Evolutionary conservation across 2,329 filamentous ascomycete species (phyloP).

Genomic region (Colletotrichum truncatum): DNA sequence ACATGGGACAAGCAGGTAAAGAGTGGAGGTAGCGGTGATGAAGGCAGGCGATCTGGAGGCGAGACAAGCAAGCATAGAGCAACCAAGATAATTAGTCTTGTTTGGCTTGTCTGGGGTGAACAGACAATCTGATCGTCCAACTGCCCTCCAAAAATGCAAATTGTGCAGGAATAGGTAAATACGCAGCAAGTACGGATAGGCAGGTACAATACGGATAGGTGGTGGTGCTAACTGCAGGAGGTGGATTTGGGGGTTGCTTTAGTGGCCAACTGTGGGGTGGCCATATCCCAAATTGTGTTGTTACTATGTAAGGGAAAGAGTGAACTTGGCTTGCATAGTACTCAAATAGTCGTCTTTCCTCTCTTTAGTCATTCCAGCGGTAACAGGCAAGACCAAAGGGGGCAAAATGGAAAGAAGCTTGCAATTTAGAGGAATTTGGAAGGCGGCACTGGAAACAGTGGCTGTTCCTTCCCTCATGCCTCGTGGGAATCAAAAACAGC

Average conservation of each 20-base stretch:
- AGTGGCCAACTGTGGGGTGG: too few species aligned
- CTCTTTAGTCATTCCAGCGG: too few species aligned
- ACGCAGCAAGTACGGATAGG: background rate
- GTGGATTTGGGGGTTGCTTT: background rate
- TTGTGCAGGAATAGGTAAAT: background rate
- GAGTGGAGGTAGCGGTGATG: conserved; percentile 24
- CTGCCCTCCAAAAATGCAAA: background rate
- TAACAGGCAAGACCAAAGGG: too few species aligned
- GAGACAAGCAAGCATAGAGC: conserved; percentile 17
- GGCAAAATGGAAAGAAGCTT: too few species aligned
- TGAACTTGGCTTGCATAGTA: too few species aligned
- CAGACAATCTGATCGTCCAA: background rate
- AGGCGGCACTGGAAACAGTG: too few species aligned
- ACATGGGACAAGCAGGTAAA: background rate
- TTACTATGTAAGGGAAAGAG: background rate
- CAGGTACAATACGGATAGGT: background rate
- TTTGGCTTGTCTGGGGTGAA: conserved; percentile 6
- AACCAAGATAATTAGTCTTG: conserved; percentile 13
- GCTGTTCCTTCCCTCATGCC: too few species aligned
- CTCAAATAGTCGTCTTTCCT: background rate
- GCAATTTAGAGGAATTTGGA: too few species aligned
- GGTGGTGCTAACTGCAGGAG: background rate
- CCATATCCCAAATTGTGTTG: background rate
- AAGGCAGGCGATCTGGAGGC: conserved; percentile 16
- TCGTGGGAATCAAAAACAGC: conserved; percentile 8